These are phyloP conservation scores for Puccinellia tenuiflora DNA, from an alignment of 176 grass and related monocot genomes.

Conservation along the genomic window DNA sequence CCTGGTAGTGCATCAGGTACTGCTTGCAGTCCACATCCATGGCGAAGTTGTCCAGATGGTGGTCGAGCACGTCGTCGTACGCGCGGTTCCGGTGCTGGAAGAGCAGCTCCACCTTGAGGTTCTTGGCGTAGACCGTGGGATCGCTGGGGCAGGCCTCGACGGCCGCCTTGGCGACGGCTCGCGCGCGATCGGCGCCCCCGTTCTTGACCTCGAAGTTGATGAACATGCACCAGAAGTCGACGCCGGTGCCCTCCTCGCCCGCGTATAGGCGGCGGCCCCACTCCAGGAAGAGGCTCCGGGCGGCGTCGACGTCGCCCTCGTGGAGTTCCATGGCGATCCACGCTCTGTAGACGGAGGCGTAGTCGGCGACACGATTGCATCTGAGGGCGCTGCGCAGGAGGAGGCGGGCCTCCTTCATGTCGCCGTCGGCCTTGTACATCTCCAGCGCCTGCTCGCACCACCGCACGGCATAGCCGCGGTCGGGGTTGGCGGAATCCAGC, in stretches of 20 bases:
- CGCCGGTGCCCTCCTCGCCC: not conserved
- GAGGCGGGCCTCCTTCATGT: not conserved
- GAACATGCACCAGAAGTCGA: conserved; percentile 4
- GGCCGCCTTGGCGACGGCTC: not conserved
- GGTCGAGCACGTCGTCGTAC: not conserved
- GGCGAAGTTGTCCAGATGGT: not conserved
- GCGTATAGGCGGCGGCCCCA: not conserved
- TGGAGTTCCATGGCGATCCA: conserved; percentile 16
- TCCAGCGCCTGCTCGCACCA: not conserved
- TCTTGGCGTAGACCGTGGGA: not conserved
- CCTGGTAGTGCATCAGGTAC: not conserved
- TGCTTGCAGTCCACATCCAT: not conserved
- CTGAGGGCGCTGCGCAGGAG: not conserved
- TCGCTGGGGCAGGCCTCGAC: not conserved
- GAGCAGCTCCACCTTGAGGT: conserved; percentile 4
- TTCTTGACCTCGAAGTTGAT: not conserved
- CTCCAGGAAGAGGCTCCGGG: not conserved
- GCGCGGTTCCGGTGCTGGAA: not conserved
- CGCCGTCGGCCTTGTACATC: not conserved
- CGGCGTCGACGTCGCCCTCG: not conserved
- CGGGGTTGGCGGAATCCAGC: not conserved
- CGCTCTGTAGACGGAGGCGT: not conserved
- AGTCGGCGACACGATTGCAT: not conserved
- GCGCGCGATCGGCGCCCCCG: not conserved
- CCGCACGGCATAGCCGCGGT: not conserved